Evolutionary conservation across 1,139 yeast species (phyloP).

Genomic region (Geotrichum klebahnii): DNA sequence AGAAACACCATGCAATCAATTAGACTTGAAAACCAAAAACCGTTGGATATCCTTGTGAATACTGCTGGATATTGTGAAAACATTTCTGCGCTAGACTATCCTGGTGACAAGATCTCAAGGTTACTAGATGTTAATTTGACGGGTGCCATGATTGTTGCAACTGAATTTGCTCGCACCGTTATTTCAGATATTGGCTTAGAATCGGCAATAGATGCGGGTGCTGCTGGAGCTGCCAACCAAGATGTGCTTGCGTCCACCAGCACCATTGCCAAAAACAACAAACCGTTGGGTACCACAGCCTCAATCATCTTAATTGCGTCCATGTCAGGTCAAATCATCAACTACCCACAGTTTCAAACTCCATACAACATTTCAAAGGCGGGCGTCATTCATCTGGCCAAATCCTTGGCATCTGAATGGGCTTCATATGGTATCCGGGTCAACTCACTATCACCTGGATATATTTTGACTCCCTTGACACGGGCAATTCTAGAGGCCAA

Average conservation of each 20-base stretch:
- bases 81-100: slow-evolving; percentile 73
- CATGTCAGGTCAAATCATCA: slow-evolving; percentile 80
- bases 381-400: slow-evolving; percentile 73
- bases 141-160: slow-evolving; percentile 71
- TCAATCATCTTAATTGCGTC: slow-evolving; percentile 75
- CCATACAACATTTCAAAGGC: slow-evolving; percentile 86
- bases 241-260: not conserved
- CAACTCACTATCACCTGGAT: slow-evolving; percentile 77
- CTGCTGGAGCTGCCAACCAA: not conserved
- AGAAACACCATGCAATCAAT: slow-evolving; percentile 51
- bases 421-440: slow-evolving; percentile 72
- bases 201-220: not conserved
- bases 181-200: slow-evolving; percentile 43
- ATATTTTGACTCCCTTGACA: slow-evolving; percentile 64
- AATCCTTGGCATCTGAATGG: slow-evolving; percentile 82
- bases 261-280: not conserved
- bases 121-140: slow-evolving; percentile 68
- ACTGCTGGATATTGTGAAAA: slow-evolving; percentile 82
- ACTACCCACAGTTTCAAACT: slow-evolving; percentile 78
- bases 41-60: slow-evolving; percentile 64
- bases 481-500: slow-evolving; percentile 55
- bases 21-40: slow-evolving; percentile 52
- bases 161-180: slow-evolving; percentile 63
- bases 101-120: slow-evolving; percentile 63
- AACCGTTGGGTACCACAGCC: slow-evolving; percentile 40